phyloP scores from a whole-genome alignment of 441 rosid genomes.

The Raphanus hybrid region DNA sequence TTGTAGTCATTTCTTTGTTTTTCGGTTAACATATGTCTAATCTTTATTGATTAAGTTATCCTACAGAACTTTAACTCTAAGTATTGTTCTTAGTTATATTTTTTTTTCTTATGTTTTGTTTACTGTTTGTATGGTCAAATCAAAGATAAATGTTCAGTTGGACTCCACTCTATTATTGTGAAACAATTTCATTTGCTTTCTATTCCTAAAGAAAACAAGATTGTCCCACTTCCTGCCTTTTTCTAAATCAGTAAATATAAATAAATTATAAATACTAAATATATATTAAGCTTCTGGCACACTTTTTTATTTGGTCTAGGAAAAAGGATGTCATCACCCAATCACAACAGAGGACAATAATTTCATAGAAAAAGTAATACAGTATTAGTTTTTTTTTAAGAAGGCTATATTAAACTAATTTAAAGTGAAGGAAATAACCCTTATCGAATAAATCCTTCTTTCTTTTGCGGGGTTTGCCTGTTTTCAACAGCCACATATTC shows the following conservation, averaged over 20 bases:
- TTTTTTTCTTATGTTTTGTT: constrained; percentile 10
- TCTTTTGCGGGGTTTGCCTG: not conserved
- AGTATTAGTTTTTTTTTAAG: not conserved
- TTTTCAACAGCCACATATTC: not conserved
- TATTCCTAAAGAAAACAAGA: constrained; percentile 33
- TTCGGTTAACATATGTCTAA: not conserved
- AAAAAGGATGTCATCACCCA: constrained; percentile 25
- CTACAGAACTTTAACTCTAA: not conserved
- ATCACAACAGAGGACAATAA: constrained; percentile 29
- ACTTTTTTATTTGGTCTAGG: constrained; percentile 11
- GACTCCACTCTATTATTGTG: constrained; percentile 44
- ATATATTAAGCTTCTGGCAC: constrained; percentile 8
- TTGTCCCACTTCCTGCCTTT: constrained; percentile 37
- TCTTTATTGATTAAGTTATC: not conserved
- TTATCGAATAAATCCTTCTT: not conserved
- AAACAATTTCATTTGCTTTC: constrained; percentile 33
- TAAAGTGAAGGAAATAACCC: constrained; percentile 20
- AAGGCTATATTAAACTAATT: not conserved
- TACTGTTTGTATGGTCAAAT: constrained; percentile 36
- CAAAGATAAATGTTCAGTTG: constrained; percentile 23
- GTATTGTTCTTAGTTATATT: not conserved
- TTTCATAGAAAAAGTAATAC: constrained; percentile 2
- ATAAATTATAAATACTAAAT: not conserved
- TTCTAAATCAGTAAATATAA: constrained; percentile 11
- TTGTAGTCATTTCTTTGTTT: not conserved